Base-by-base conservation (phyloP, 805 yeast genomes). In the Nakazawaea ishiwadae region DNA sequence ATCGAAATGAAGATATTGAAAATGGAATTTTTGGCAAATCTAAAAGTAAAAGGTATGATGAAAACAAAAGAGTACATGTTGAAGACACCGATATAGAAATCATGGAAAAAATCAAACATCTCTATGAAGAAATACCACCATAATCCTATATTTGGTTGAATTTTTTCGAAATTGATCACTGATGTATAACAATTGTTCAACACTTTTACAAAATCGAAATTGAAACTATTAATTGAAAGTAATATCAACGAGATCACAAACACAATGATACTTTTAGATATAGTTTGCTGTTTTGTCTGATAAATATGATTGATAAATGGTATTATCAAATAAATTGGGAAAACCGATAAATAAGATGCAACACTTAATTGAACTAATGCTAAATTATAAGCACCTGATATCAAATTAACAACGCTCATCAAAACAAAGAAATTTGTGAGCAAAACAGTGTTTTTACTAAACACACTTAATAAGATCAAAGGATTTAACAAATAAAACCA, bases 91-190 rank as follows among this genome's bases (percentile, higher is more conserved):
- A 81, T 65, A 68, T 85, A 93, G 54, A 93, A 89, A 16, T 86
- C 79, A 21, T 82, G 73, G 69, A 91, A 93, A 56, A 80, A 84
- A 42, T 84, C 93, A 63, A 93, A 93, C 78, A 93, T 85, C 61
- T 93, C 99, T 31, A 91, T 84, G 68, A 93, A 93, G 53, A 90
- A 80, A 65, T 93, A 93, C 99, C 99, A 93, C 99, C 99, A 93
- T 16, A 93, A 67, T 0, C 99, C 99, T 49, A 93, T 60, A 61
- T 93, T 93, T 20, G 99, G 99, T 4, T 81, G 71, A 46, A 89
- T 77, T 48, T 87, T 90, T 29, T 71, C 71, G 52, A 86, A 81
- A 18, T 67, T 65, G 5, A 87, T 54, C 5, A 75, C 61, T 3
- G 77, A 37, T n/a, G 33, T 17, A 23, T 37, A 37, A 33, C 45